Conservation (phyloP, 1,139 yeast species). For the Taiozyma sp. region DNA sequence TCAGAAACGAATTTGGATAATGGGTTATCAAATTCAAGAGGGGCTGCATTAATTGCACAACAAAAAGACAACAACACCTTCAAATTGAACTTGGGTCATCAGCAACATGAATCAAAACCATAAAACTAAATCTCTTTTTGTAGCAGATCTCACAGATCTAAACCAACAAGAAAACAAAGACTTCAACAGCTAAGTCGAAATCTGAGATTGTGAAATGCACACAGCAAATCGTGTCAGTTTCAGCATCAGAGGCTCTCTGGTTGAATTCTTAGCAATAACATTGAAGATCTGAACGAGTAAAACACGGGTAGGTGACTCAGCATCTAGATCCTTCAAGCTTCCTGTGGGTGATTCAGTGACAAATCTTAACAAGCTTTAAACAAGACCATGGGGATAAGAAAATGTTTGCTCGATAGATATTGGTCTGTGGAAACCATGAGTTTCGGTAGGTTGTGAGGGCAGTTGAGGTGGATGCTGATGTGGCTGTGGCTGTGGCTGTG, state of each 20-base stretch:
- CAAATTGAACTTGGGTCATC: constrained; percentile 80
- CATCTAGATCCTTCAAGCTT: constrained; percentile 49
- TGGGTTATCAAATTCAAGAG: constrained; percentile 71
- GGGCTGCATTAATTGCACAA: constrained; percentile 75
- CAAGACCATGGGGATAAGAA: constrained; percentile 23
- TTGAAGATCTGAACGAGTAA: constrained; percentile 64
- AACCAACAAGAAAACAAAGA: constrained; percentile 73
- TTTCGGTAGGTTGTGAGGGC: constrained; percentile 13
- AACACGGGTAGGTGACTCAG: constrained; percentile 62
- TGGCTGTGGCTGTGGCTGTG: constrained; percentile 8
- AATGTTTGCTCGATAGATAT: constrained; percentile 21
- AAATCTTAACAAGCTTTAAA: constrained; percentile 16
- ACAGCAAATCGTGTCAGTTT: constrained; percentile 86
- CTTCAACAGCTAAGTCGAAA: constrained; percentile 67
- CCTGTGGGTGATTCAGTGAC: constrained; percentile 31
- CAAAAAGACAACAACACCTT: constrained; percentile 74
- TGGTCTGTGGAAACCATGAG: constrained; percentile 15
- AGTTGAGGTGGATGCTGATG: constrained; percentile 8
- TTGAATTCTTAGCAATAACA: constrained; percentile 58
- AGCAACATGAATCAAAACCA: constrained; percentile 89
- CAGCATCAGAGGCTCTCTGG: constrained; percentile 61
- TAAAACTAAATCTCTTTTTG: constrained; percentile 88
- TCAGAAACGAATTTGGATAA: constrained; percentile 60
- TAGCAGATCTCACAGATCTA: constrained; percentile 79
- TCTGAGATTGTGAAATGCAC: constrained; percentile 66